A percentile compares a stretch with the other conserved stretches of the same genome.
These are phyloP conservation scores for Clavispora phyllophila DNA, from an alignment of 805 yeast genomes.

Conservation along the genomic window DNA sequence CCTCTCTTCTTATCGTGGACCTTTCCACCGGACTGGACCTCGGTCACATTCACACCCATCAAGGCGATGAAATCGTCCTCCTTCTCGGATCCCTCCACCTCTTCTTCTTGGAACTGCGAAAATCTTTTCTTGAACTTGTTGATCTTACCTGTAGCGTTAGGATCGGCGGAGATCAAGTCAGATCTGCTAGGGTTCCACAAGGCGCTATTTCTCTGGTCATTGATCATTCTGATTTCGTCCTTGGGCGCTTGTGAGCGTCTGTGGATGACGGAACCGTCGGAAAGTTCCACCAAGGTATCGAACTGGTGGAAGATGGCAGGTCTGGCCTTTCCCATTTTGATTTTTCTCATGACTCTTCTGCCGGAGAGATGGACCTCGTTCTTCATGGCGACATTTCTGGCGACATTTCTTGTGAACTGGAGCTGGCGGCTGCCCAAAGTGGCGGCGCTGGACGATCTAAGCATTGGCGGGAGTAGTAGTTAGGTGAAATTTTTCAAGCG, in stretches of 20 bases:
- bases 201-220: constrained; percentile 82
- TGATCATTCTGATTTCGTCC: constrained; percentile 75
- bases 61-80: constrained; percentile 48
- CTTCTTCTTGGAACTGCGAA: constrained; percentile 35
- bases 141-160: constrained; percentile 79
- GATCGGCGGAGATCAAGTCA: constrained; percentile 67
- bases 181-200: constrained; percentile 87
- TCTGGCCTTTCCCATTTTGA: constrained; percentile 77
- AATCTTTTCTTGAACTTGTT: constrained; percentile 69
- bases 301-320: constrained; percentile 92
- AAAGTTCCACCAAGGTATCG: constrained; percentile 80
- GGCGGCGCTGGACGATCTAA: neutral
- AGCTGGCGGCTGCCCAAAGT: constrained; percentile 6
- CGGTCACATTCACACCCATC: constrained; percentile 52
- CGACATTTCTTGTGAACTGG: constrained; percentile 9
- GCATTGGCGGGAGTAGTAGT: constrained; percentile 2
- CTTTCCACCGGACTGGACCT: constrained; percentile 54
- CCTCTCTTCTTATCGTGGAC: constrained; percentile 43
- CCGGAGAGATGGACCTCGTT: constrained; percentile 40
- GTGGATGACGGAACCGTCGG: constrained; percentile 86
- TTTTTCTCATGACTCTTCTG: constrained; percentile 63
- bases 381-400: constrained; percentile 18
- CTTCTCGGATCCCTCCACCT: constrained; percentile 15
- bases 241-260: constrained; percentile 87
- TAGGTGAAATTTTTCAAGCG: constrained; percentile 4